Evolutionary conservation across 2,329 filamentous ascomycete genomes (phyloP), one percentile per base, ranked within the genome.

Genomic region (Fusarium napiforme): DNA sequence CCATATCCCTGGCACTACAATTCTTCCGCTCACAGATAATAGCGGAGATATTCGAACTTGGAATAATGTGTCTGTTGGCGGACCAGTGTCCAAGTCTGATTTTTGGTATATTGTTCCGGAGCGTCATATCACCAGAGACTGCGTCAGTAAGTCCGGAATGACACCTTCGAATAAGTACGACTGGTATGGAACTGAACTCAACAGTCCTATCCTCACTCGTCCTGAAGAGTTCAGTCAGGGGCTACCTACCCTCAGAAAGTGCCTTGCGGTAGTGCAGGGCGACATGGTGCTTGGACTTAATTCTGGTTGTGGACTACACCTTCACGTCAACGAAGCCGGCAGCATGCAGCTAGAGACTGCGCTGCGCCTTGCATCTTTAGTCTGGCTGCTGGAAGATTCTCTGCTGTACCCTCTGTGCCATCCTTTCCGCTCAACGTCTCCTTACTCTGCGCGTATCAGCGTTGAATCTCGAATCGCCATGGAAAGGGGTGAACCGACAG

Each of bases 101-200:
- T 75, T 71, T 45, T 79, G 76, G 77, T 66, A 72, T 45, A 50
- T 79, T 9, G 72, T 70, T 18, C 60, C 64, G 21, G 77, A 79
- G 42, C n/a, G 47, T 15, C 73, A 76, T 47, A 76, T 78, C 23
- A 73, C 73, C 28, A 50, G 40, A 45, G 70, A 78, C 46, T 56
- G 73, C 50, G 52, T 46, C 37, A 57, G 60, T 46, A 55, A 73
- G 37, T 67, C 67, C 23, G 46, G 50, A 28, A 74, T 64, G 42
- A 69, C 63, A 34, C 69, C 76, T 42, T 70, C 75, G 34, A 47
- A 47, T 23, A 60, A 65, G 7, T 78, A 76, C 60, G 60, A 68
- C 50, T 79, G 76, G 78, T 74, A 68, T 47, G 76, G 71, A 30
- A 68, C 72, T 40, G 78, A 80, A 58, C 61, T 80, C 60, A 80